Percentiles rank a stretch among this genome's conserved stretches.
Conservation (phyloP, 257 asterid genomes). For the Solanum rostratum region DNA sequence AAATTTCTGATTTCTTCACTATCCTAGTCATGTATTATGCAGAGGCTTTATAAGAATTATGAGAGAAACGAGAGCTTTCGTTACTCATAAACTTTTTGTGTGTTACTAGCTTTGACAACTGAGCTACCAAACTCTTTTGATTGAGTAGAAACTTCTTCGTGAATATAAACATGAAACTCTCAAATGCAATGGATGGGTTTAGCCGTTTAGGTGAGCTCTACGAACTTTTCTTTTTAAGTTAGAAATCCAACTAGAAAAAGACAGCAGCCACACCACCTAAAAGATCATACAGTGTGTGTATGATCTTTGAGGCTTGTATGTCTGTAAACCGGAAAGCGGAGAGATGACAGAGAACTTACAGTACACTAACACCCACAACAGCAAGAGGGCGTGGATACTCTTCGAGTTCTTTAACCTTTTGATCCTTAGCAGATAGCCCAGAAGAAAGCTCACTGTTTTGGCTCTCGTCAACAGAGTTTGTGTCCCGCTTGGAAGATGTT, state of each 20-base stretch:
- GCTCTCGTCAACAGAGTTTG: conserved; percentile 12
- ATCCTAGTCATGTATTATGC: not conserved
- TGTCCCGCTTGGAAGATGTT: not conserved
- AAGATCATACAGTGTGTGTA: not conserved
- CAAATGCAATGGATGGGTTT: not conserved
- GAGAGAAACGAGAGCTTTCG: not conserved
- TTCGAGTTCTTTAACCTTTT: conserved; percentile 57
- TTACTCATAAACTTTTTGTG: not conserved
- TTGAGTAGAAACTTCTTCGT: not conserved
- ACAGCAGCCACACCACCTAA: not conserved
- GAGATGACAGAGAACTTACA: conserved; percentile 40
- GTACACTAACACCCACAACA: conserved; percentile 82
- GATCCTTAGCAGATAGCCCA: conserved; percentile 15
- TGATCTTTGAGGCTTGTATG: not conserved
- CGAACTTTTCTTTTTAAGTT: not conserved
- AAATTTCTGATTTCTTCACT: too few species aligned
- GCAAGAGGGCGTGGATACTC: conserved; percentile 79
- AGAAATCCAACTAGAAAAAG: not conserved
- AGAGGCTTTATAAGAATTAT: not conserved
- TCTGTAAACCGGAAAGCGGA: not conserved
- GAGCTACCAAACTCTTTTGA: not conserved
- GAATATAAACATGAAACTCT: not conserved
- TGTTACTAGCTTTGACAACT: not conserved
- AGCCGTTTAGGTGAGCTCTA: not conserved
- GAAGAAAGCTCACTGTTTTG: conserved; percentile 13